These are phyloP conservation scores for Flaveria trinervia DNA, from an alignment of 129 eudicot species.

Conservation along the genomic window DNA sequence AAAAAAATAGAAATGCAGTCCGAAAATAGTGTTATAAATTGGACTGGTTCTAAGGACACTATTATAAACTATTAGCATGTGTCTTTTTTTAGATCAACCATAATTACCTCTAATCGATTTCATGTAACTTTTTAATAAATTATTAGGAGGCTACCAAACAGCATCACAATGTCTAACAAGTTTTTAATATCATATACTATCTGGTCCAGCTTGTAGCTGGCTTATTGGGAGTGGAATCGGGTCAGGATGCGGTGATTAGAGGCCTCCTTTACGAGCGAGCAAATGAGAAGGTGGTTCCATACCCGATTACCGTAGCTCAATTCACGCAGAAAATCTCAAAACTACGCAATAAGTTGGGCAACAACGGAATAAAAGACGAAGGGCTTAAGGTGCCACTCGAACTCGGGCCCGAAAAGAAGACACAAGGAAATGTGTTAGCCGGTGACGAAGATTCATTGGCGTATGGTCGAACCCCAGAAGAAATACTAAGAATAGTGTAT, in stretches of 20 bases:
- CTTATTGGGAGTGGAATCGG: constrained; percentile 38
- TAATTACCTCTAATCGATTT: no score
- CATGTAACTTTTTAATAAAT: no score
- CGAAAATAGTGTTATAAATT: no score
- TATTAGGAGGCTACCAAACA: no score
- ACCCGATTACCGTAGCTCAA: constrained; percentile 40
- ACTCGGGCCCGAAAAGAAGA: constrained; percentile 54
- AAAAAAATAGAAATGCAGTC: no score
- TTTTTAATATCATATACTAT: background rate
- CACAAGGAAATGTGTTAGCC: constrained; percentile 55
- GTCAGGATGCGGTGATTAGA: constrained; percentile 37
- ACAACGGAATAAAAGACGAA: constrained; percentile 56
- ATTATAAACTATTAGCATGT: no score
- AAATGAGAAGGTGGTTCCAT: constrained; percentile 33
- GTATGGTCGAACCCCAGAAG: constrained; percentile 34
- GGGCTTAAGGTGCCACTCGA: constrained; percentile 47
- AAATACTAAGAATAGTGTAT: constrained; percentile 39
- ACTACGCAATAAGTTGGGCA: constrained; percentile 64
- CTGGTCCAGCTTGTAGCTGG: constrained; percentile 34
- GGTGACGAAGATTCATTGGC: constrained; percentile 44
- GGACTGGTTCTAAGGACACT: no score
- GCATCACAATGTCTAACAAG: no score
- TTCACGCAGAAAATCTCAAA: constrained; percentile 60
- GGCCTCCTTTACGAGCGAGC: constrained; percentile 31
- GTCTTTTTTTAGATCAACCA: no score